Evolutionary conservation across 2,329 filamentous ascomycete genomes (phyloP).

Genomic region (Fusarium burgessii): DNA sequence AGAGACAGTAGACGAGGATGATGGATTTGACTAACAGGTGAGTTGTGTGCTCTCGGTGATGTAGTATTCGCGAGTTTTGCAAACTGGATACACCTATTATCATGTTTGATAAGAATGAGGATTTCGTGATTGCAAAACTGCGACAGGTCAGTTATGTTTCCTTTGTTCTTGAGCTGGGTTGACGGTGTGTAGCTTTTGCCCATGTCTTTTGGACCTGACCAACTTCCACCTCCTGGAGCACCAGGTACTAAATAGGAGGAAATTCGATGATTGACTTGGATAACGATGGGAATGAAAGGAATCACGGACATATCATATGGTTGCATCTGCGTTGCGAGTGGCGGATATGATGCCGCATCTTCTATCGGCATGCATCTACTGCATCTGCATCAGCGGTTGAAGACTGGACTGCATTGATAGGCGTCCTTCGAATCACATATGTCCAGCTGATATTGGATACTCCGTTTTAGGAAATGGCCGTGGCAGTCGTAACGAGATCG

Average conservation of each 20-base stretch:
- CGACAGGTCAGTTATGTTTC: conserved; percentile 65
- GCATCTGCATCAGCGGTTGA: background rate
- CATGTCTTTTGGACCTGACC: conserved; percentile 74
- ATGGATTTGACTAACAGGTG: conserved; percentile 24
- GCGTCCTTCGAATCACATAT: conserved; percentile 10
- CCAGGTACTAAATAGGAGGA: conserved; percentile 1
- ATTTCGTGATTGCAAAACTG: conserved; percentile 76
- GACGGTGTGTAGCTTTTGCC: conserved; percentile 68
- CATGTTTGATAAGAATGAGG: conserved; percentile 89
- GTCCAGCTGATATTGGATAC: conserved; percentile 1
- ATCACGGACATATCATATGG: background rate
- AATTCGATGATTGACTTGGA: background rate
- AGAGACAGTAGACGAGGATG: background rate
- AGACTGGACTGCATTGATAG: conserved; percentile 6
- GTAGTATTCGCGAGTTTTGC: conserved; percentile 82
- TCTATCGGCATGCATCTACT: background rate
- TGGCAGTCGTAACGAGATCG: background rate
- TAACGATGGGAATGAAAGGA: background rate
- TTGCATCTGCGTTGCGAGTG: conserved; percentile 3
- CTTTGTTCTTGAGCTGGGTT: background rate
- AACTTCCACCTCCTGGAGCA: conserved; percentile 59
- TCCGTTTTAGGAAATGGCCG: background rate
- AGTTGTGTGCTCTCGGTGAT: conserved; percentile 24
- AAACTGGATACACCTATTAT: conserved; percentile 78
- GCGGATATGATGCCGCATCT: background rate